These are phyloP conservation scores for Globisporangium camurandrum DNA, from an alignment of 352 stramenopile genomes.

Conservation along the genomic window DNA sequence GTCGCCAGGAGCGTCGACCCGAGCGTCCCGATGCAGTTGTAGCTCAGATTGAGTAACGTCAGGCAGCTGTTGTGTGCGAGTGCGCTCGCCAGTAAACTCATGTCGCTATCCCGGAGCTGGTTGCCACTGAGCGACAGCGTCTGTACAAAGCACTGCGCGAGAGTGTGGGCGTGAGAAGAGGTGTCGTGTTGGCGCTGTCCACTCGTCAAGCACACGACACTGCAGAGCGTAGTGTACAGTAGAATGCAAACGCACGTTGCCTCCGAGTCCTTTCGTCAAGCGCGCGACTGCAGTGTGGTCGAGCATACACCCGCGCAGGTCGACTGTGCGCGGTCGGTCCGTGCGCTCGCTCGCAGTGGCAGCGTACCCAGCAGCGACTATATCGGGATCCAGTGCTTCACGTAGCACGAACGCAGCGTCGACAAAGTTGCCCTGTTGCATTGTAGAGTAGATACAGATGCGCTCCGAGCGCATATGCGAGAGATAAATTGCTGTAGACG, in stretches of 20 bases:
- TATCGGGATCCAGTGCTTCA: constrained; percentile 3
- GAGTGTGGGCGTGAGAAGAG: neutral
- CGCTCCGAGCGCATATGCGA: no score
- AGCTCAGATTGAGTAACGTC: constrained; percentile 52
- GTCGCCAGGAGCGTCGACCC: constrained; percentile 52
- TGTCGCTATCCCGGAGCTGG: constrained; percentile 42
- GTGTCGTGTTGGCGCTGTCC: neutral
- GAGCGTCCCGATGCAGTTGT: constrained; percentile 49
- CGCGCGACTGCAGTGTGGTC: constrained; percentile 31
- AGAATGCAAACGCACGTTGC: constrained; percentile 36
- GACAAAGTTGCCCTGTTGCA: constrained; percentile 23
- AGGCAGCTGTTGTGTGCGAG: constrained; percentile 47
- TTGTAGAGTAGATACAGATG: neutral
- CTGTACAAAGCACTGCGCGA: constrained; percentile 41
- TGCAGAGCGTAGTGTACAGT: neutral
- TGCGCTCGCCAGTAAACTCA: constrained; percentile 39
- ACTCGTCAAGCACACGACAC: neutral
- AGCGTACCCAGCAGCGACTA: constrained; percentile 4
- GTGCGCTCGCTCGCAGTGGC: constrained; percentile 3
- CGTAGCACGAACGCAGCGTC: constrained; percentile 12
- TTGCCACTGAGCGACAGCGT: constrained; percentile 61
- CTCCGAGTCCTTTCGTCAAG: constrained; percentile 29
- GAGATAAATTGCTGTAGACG: no score
- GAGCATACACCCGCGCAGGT: constrained; percentile 53
- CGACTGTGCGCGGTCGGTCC: constrained; percentile 13